Evolutionary conservation across 2,329 filamentous ascomycete species (phyloP), one percentile per base, ranked within the genome.

Genomic region (Coniochaeta sp.): DNA sequence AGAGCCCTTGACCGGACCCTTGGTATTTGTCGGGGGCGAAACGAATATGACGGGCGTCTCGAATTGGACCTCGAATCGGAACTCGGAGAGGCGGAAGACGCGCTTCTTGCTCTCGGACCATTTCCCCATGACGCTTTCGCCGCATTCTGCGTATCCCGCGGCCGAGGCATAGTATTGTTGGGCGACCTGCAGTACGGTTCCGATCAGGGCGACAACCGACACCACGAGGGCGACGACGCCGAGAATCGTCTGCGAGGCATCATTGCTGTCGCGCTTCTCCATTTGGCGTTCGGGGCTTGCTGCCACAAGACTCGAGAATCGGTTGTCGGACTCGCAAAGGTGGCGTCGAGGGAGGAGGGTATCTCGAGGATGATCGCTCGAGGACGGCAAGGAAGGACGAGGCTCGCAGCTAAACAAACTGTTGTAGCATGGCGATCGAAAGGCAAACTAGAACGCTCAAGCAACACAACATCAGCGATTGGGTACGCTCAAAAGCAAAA

Each of bases 91-190:
- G 1, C 63, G 66, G 52, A 77, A 73, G 1, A 58, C 61, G 9
- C 75, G 67, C 2, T 63, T 64, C 53, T 71, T 75, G 16, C 62
- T 68, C 1, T 58, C 54, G 18, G 70, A 66, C 75, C 75, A 78
- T 14, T 64, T 61, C 1, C 75, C 74, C 63, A 77, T 76, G 50
- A 76, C 73, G 46, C 71, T 70, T 49, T 72, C 64, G 54, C 70
- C 72, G 57, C 74, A 77, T 50, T 72, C 72, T 5, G 72, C 65
- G 56, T 75, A 78, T 28, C 75, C 75, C n/a, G 69, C 67, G 0
- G 75, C 74, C 9, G 75, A 77, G 0, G 74, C 68, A 20, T 70
- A 70, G 61, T 77, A 78, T 53, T 78, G 75, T 55, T 78, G 75
- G 27, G 74, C 59, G 9, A 77, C 72, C 56, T 78, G 75, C 55